Conservation (phyloP, 2,329 filamentous ascomycete species). For the Exophiala aquamarina region DNA sequence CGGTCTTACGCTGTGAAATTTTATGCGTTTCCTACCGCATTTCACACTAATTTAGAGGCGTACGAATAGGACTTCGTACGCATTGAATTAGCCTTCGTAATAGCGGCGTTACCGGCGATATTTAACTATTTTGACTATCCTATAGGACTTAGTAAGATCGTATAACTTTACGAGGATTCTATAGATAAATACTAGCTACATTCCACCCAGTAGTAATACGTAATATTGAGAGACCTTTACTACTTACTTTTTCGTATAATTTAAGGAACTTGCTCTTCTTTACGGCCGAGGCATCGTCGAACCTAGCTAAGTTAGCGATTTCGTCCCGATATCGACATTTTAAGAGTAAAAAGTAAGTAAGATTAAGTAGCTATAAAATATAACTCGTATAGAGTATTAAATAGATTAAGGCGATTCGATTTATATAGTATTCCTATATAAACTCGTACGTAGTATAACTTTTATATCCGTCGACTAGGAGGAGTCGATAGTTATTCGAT, state of each 20-base stretch:
- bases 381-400: slow-evolving; percentile 29
- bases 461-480: slow-evolving; percentile 24
- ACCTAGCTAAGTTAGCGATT: slow-evolving; percentile 10
- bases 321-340: slow-evolving; percentile 44
- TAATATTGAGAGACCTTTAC: not conserved
- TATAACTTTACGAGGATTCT: slow-evolving; percentile 2
- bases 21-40: too few species aligned
- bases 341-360: slow-evolving; percentile 18
- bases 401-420: slow-evolving; percentile 26
- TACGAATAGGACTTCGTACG: not conserved
- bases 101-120: not conserved
- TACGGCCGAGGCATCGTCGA: slow-evolving; percentile 1
- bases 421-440: slow-evolving; percentile 21
- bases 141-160: slow-evolving; percentile 2
- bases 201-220: slow-evolving; percentile 7
- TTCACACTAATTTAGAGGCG: not conserved
- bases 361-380: slow-evolving; percentile 25
- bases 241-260: slow-evolving; percentile 5
- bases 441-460: slow-evolving; percentile 24
- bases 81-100: not conserved
- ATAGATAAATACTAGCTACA: slow-evolving; percentile 1
- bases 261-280: slow-evolving; percentile 9
- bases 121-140: not conserved
- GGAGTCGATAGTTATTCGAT: slow-evolving; percentile 11
- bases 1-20: not conserved